Evolutionary conservation across 768 basidiomycete species (phyloP).

Genomic region (Heimioporus sp.): DNA sequence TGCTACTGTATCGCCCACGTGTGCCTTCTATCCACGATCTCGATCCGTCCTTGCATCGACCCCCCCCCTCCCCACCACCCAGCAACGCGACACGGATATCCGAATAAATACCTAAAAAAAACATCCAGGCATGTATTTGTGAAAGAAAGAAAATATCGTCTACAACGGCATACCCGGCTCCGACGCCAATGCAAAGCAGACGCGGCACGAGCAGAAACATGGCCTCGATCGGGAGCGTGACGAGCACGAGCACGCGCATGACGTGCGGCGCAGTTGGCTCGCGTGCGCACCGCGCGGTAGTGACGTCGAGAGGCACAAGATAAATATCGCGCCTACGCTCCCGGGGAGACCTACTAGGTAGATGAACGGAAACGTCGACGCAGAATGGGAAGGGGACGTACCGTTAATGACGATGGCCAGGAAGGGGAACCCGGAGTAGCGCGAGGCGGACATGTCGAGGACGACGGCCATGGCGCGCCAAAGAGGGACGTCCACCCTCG

Average conservation of each 20-base stretch:
- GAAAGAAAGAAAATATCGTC: too few relatives aligned
- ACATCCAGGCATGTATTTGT: too few relatives aligned
- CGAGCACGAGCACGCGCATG: slow-evolving; percentile 64
- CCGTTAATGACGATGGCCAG: slow-evolving; percentile 88
- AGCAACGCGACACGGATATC: too few relatives aligned
- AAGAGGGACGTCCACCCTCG: slow-evolving; percentile 92
- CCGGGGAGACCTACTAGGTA: slow-evolving; percentile 69
- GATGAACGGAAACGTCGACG: neutral
- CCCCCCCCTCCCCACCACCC: too few relatives aligned
- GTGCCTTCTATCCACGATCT: too few relatives aligned
- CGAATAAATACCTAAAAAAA: too few relatives aligned
- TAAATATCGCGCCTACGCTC: slow-evolving; percentile 85
- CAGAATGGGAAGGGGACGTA: slow-evolving; percentile 28
- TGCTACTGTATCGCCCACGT: too few relatives aligned
- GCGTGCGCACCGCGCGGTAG: slow-evolving; percentile 8
- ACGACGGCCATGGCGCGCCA: slow-evolving; percentile 88
- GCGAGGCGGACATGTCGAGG: slow-evolving; percentile 83
- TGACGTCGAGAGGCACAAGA: slow-evolving; percentile 84
- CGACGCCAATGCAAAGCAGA: too few relatives aligned
- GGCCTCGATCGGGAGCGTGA: slow-evolving; percentile 80
- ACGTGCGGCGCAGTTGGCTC: slow-evolving; percentile 50
- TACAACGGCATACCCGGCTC: too few relatives aligned
- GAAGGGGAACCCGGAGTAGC: slow-evolving; percentile 85
- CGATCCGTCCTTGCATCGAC: too few relatives aligned
- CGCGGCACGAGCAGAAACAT: slow-evolving; percentile 68